phyloP scores from a whole-genome alignment of 441 rosid species.

The Daphne laureola region DNA sequence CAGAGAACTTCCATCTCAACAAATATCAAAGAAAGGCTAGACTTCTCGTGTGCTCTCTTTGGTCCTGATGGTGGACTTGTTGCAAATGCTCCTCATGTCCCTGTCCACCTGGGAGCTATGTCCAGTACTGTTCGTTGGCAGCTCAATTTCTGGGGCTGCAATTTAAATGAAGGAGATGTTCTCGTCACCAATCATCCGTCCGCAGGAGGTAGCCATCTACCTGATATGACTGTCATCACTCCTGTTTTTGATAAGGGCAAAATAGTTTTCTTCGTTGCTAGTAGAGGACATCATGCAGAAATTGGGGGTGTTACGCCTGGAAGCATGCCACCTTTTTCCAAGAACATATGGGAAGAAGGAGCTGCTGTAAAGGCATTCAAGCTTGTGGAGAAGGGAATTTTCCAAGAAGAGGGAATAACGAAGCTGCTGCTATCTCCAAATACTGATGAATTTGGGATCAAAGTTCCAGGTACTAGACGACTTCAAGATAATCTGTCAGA shows the following conservation, averaged over 20 bases:
- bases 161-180: slow-evolving; percentile 82
- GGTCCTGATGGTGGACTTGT: slow-evolving; percentile 90
- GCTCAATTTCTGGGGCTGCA: slow-evolving; percentile 63
- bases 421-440: slow-evolving; percentile 61
- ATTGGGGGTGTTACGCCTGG: slow-evolving; percentile 97
- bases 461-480: slow-evolving; percentile 77
- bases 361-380: slow-evolving; percentile 92
- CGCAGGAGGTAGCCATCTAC: slow-evolving; percentile 95
- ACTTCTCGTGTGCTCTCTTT: slow-evolving; percentile 86
- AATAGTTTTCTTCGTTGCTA: slow-evolving; percentile 86
- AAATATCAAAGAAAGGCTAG: slow-evolving; percentile 86
- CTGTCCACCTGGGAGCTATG: slow-evolving; percentile 97
- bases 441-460: slow-evolving; percentile 35
- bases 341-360: slow-evolving; percentile 93
- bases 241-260: slow-evolving; percentile 72
- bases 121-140: slow-evolving; percentile 93
- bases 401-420: slow-evolving; percentile 82
- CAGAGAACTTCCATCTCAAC: slow-evolving; percentile 97
- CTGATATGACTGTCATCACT: slow-evolving; percentile 88
- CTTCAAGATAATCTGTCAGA: slow-evolving; percentile 84
- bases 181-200: slow-evolving; percentile 90
- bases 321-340: slow-evolving; percentile 98
- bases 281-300: slow-evolving; percentile 98
- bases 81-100: slow-evolving; percentile 97
- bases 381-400: slow-evolving; percentile 73